These are phyloP conservation scores for Rosa lucieae DNA, from an alignment of 306 rosid genomes.

Conservation along the genomic window DNA sequence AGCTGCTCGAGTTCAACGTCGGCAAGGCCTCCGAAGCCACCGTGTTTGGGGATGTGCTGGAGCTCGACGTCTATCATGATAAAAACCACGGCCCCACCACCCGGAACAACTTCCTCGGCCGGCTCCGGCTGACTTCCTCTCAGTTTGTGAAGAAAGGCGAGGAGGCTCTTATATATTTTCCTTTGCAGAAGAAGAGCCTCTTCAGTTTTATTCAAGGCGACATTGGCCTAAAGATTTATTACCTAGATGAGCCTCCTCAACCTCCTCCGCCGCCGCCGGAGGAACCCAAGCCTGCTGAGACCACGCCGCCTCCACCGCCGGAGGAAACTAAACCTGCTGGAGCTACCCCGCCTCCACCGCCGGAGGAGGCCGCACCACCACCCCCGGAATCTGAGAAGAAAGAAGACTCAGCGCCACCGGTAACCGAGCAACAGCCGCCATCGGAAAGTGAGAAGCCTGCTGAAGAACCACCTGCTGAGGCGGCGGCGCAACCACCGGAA, in stretches of 20 bases:
- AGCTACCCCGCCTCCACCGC: background rate
- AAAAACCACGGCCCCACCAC: constrained; percentile 53
- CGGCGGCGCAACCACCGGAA: background rate
- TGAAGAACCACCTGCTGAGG: background rate
- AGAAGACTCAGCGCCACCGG: constrained; percentile 17
- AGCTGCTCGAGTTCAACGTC: constrained; percentile 60
- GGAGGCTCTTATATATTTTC: constrained; percentile 77
- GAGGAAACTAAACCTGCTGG: constrained; percentile 32
- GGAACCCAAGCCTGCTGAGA: constrained; percentile 24
- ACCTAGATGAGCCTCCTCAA: constrained; percentile 28
- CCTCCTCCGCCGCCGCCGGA: constrained; percentile 24
- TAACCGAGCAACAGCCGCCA: background rate
- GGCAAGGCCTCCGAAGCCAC: constrained; percentile 37
- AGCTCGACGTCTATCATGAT: constrained; percentile 67
- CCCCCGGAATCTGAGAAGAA: background rate
- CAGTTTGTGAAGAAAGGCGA: constrained; percentile 83
- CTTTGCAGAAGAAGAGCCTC: constrained; percentile 56
- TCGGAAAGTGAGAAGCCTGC: background rate
- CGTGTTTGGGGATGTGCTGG: constrained; percentile 62
- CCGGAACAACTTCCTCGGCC: constrained; percentile 62
- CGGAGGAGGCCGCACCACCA: background rate
- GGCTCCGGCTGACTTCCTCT: constrained; percentile 53
- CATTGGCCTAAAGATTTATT: constrained; percentile 74
- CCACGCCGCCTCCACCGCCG: background rate
- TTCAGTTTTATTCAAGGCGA: constrained; percentile 63